Conservation (phyloP, 495 filamentous ascomycete genomes). For the Paragyromitra xinjiangensis region DNA sequence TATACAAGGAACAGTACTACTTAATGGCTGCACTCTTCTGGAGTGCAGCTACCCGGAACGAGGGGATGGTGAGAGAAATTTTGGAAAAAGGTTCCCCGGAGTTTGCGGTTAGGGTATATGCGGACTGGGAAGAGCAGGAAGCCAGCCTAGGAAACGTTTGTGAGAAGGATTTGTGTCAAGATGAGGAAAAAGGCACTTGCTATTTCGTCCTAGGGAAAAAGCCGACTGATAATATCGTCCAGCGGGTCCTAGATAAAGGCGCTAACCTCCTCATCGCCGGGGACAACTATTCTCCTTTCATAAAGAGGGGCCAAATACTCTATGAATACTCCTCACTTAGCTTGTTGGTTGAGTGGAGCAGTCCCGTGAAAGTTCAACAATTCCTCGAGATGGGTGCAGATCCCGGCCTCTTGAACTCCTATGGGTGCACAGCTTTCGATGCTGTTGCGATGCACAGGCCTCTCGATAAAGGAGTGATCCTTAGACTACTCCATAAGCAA, state of each 20-base stretch:
- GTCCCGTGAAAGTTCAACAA: not conserved
- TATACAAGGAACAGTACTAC: not conserved
- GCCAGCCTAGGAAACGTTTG: not conserved
- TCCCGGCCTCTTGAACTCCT: constrained; percentile 2
- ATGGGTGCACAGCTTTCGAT: not conserved
- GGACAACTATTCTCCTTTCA: not conserved
- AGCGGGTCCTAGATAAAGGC: not conserved
- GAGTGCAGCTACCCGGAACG: constrained; percentile 18
- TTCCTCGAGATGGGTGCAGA: constrained; percentile 17
- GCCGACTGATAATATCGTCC: not conserved
- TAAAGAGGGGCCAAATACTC: not conserved
- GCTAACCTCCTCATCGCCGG: constrained; percentile 13
- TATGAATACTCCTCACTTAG: constrained; percentile 14
- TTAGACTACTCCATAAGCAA: not conserved
- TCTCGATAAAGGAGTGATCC: not conserved
- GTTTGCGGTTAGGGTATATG: not conserved
- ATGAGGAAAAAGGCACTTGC: not conserved
- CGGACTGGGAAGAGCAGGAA: not conserved
- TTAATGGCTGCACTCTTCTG: constrained; percentile 6
- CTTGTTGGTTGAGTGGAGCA: not conserved
- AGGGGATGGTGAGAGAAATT: constrained; percentile 4
- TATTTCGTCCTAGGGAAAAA: constrained; percentile 13
- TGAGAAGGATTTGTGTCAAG: not conserved
- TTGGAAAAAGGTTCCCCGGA: constrained; percentile 2
- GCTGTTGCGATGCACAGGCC: not conserved